A percentile compares a stretch with the other conserved stretches of the same genome.
Conservation (phyloP, 2,329 filamentous ascomycete species). For the Fusarium falciforme region DNA sequence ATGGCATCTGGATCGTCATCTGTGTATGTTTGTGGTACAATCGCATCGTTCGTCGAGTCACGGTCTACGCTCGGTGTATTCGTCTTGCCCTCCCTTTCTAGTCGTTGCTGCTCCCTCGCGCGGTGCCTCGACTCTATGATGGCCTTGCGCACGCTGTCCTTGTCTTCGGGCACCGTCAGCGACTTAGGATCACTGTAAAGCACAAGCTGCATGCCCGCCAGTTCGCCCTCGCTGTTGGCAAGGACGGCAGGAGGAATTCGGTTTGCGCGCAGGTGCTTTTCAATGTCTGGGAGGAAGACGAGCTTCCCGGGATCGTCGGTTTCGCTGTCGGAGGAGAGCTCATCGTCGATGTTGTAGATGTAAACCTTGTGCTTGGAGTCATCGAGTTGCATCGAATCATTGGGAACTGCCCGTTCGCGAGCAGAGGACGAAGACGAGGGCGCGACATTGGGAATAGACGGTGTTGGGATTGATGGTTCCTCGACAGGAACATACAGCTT, state of each 20-base stretch:
- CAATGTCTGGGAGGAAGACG: constrained; percentile 86
- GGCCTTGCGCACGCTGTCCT: constrained; percentile 82
- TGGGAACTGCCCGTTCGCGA: constrained; percentile 34
- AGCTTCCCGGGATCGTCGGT: constrained; percentile 67
- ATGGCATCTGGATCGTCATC: constrained; percentile 70
- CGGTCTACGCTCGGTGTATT: constrained; percentile 2
- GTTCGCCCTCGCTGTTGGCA: constrained; percentile 64
- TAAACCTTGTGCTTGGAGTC: constrained; percentile 89
- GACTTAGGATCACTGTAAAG: constrained; percentile 85
- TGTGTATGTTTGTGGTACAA: constrained; percentile 31
- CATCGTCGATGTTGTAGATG: constrained; percentile 90
- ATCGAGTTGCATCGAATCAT: constrained; percentile 85
- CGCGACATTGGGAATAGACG: constrained; percentile 41
- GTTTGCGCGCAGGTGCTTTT: constrained; percentile 79
- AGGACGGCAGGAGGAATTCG: constrained; percentile 77
- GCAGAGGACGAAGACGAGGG: constrained; percentile 26
- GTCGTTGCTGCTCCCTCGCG: constrained; percentile 68
- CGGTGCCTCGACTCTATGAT: constrained; percentile 83
- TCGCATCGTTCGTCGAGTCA: constrained; percentile 17
- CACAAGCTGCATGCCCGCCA: constrained; percentile 78
- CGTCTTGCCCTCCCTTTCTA: constrained; percentile 48
- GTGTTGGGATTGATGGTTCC: constrained; percentile 44
- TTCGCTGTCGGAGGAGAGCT: constrained; percentile 70
- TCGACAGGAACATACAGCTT: constrained; percentile 76
- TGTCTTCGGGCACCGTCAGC: constrained; percentile 78